Base-by-base conservation (phyloP, 2,329 filamentous ascomycete species). In the Aureobasidium sp. region DNA sequence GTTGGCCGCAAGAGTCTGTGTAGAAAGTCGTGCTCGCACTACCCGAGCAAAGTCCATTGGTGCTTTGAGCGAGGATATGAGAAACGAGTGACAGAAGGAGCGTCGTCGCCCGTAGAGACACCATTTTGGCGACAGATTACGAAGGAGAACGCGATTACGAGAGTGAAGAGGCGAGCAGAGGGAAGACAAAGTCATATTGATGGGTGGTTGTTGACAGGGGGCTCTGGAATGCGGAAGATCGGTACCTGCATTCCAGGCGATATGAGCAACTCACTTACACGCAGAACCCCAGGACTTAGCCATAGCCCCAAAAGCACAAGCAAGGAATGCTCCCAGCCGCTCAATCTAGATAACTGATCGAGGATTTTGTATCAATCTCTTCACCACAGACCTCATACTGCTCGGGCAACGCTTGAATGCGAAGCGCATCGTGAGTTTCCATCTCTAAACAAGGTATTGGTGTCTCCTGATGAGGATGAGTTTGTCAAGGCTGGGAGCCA, bases 1-100 rank as follows among this genome's bases (percentile, higher is more conserved):
- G 37, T 23, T 55, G 53, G 19, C 54, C 54, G 23, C 59, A 61
- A 13, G 60, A 50, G 23, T 63, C 58, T 17, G 60, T 61, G 49
- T 61, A 63, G 6, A 3, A 29, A 27, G 45, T 50, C 11, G 43
- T 49, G 25, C 10, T 31, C 17, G 35, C 45, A 15, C 15, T 50
- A 1, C 45, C 55, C 1, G 55, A 49, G 37, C 55, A 59, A 11
- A 59, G 37, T 3, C 45, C 35, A 43, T 42, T 59, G 5, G 38
- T 38, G 10, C n/a, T 25, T 17, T 59, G 55, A 33, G 55, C 55
- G 9, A 59, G 11, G 13, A 35, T 5, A 7, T 42, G 25, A 33
- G 55, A 40, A 37, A 29, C 7, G 17, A 42, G 9, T 17, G 55
- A 59, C 19, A 50, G 17, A 33, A 50, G 15, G 21, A 59, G 43